Conservation (phyloP, 345 rosid genomes). For the Eucalyptus erythrocorys region DNA sequence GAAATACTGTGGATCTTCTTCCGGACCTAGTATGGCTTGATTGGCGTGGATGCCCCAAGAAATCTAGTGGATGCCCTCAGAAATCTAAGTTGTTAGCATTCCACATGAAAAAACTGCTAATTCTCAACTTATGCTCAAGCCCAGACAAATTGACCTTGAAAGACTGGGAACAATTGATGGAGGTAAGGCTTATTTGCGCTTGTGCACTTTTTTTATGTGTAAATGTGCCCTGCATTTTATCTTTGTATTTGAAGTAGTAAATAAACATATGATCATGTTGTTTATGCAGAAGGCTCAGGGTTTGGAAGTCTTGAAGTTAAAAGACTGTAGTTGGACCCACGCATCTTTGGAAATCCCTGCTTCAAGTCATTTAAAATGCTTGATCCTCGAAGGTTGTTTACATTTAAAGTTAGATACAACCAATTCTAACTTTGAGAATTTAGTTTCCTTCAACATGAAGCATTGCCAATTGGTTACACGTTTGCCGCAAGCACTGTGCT, state of each 20-base stretch:
- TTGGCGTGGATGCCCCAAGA: background rate
- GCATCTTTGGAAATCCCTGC: background rate
- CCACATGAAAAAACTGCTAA: rapidly evolving
- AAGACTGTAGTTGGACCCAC: background rate
- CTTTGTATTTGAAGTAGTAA: background rate
- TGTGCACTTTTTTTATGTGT: rapidly evolving
- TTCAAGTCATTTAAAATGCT: background rate
- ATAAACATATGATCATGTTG: background rate
- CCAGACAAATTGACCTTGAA: rapidly evolving
- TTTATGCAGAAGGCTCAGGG: background rate
- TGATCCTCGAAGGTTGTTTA: background rate
- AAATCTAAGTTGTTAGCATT: background rate
- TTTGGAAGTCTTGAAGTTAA: background rate
- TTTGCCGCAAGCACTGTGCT: background rate
- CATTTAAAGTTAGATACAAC: too few relatives aligned
- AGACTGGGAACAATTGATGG: background rate
- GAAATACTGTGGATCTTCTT: background rate
- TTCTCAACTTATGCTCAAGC: background rate
- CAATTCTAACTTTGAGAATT: background rate
- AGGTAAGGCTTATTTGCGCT: rapidly evolving
- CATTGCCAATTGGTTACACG: rapidly evolving
- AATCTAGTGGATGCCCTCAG: background rate
- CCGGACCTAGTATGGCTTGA: background rate
- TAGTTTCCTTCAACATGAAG: background rate
- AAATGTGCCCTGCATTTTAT: background rate